Conservation (phyloP, 1,139 yeast species). For the Debaryomyces sp. region DNA sequence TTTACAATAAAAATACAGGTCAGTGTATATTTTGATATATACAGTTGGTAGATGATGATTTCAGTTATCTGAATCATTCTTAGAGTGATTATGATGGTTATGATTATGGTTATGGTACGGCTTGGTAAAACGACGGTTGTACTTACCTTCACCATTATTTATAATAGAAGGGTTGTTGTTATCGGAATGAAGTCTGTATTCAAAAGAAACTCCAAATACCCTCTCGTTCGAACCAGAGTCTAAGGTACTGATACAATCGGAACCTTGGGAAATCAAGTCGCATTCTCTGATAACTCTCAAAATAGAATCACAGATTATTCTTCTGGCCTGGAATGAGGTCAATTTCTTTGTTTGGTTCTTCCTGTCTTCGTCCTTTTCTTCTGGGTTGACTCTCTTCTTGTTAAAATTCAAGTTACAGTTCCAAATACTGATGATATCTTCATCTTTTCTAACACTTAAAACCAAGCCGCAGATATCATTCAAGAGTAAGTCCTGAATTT, state of each 20-base stretch:
- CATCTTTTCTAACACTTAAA: slow-evolving; percentile 52
- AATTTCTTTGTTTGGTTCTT: slow-evolving; percentile 29
- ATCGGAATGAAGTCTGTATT: slow-evolving; percentile 49
- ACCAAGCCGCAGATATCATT: slow-evolving; percentile 57
- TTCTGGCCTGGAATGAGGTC: slow-evolving; percentile 49
- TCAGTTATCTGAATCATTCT: slow-evolving; percentile 2
- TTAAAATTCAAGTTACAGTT: slow-evolving; percentile 49
- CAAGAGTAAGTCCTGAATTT: slow-evolving; percentile 37
- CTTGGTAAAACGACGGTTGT: slow-evolving; percentile 12
- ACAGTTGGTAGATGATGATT: neutral
- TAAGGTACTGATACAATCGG: slow-evolving; percentile 32
- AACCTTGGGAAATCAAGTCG: slow-evolving; percentile 42
- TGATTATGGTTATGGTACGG: slow-evolving; percentile 2
- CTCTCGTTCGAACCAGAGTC: slow-evolving; percentile 43
- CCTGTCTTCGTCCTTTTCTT: slow-evolving; percentile 16
- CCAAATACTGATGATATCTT: slow-evolving; percentile 57
- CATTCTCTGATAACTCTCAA: slow-evolving; percentile 51
- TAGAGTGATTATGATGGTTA: slow-evolving; percentile 1
- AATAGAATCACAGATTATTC: slow-evolving; percentile 53
- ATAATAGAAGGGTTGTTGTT: slow-evolving; percentile 22
- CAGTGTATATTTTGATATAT: neutral
- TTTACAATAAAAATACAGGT: neutral
- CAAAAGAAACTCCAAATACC: slow-evolving; percentile 48
- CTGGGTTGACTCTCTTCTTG: slow-evolving; percentile 19
- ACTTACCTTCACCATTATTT: slow-evolving; percentile 8